Percentiles rank a stretch among this genome's conserved stretches.
These are phyloP conservation scores for Agaricus blazei DNA, from an alignment of 768 basidiomycete genomes.

Conservation along the genomic window DNA sequence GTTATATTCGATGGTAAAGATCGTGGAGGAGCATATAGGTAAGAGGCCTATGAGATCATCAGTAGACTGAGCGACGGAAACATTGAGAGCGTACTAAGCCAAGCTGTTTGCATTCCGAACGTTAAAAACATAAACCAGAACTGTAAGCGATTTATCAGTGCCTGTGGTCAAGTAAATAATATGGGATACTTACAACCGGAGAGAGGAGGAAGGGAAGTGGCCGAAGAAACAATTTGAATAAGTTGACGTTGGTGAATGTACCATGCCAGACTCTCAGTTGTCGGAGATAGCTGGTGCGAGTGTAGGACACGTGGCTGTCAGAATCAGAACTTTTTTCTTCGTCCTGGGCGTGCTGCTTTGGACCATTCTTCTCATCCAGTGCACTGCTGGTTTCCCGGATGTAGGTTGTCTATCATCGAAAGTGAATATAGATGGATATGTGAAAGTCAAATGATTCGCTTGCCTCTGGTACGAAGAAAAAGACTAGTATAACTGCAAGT, in stretches of 20 bases:
- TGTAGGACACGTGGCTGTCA: slow-evolving; percentile 3
- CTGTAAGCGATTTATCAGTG: slow-evolving; percentile 9
- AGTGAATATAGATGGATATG: not conserved
- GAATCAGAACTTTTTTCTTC: slow-evolving; percentile 10
- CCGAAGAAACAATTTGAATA: slow-evolving; percentile 31
- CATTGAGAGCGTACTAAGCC: slow-evolving; percentile 28
- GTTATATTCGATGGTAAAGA: slow-evolving; percentile 38
- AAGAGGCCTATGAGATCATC: slow-evolving; percentile 27
- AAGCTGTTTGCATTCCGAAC: slow-evolving; percentile 39
- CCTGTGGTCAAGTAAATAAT: not conserved
- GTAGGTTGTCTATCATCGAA: slow-evolving; percentile 27
- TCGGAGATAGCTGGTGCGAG: slow-evolving; percentile 23
- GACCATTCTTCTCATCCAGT: not conserved
- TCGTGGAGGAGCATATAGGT: slow-evolving; percentile 38
- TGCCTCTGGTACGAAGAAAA: slow-evolving; percentile 42
- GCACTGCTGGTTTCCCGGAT: slow-evolving; percentile 11
- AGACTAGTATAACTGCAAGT: slow-evolving; percentile 28
- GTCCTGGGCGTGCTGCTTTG: slow-evolving; percentile 11
- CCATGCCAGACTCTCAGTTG: slow-evolving; percentile 33
- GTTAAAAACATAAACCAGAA: slow-evolving; percentile 33
- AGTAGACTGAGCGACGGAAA: not conserved
- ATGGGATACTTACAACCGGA: slow-evolving; percentile 27
- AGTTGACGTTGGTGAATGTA: slow-evolving; percentile 27
- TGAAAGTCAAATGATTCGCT: not conserved
- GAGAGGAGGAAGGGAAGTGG: slow-evolving; percentile 40